Conservation (phyloP, 352 stramenopile genomes). For the Blastocystis sp. region DNA sequence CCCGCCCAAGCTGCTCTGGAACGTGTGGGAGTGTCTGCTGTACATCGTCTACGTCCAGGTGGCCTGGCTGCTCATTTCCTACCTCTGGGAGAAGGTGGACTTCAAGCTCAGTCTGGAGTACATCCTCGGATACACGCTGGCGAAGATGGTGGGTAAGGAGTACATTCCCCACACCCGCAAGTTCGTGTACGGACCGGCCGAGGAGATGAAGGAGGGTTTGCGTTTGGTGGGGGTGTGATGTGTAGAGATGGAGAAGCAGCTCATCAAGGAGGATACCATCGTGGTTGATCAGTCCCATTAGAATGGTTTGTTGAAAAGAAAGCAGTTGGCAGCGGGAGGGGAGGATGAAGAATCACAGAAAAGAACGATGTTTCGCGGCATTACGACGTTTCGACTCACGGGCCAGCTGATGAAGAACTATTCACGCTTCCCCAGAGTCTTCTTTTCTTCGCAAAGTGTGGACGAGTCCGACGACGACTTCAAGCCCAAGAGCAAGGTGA, state of each 20-base stretch:
- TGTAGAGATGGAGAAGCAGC: constrained; percentile 20
- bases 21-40: constrained; percentile 8
- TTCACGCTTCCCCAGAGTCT: constrained; percentile 17
- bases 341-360: neutral
- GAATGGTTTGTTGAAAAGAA: constrained; percentile 4
- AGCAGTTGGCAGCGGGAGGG: neutral
- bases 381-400: constrained; percentile 23
- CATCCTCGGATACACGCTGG: constrained; percentile 26
- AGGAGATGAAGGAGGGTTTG: constrained; percentile 51
- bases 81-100: constrained; percentile 65
- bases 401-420: constrained; percentile 52
- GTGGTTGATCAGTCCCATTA: neutral
- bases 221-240: neutral
- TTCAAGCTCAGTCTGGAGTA: constrained; percentile 52
- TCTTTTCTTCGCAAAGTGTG: constrained; percentile 47
- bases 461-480: constrained; percentile 70
- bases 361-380: constrained; percentile 30
- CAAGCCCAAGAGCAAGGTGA: constrained; percentile 70
- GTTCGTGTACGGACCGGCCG: constrained; percentile 54
- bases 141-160: constrained; percentile 40
- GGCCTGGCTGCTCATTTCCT: constrained; percentile 25
- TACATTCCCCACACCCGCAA: constrained; percentile 7
- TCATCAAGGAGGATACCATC: neutral
- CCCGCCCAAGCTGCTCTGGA: constrained; percentile 26
- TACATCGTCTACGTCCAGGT: constrained; percentile 29